phyloP scores from a whole-genome alignment of 2,329 filamentous ascomycete genomes.

The Aspergillus pseudoviridinutans region DNA sequence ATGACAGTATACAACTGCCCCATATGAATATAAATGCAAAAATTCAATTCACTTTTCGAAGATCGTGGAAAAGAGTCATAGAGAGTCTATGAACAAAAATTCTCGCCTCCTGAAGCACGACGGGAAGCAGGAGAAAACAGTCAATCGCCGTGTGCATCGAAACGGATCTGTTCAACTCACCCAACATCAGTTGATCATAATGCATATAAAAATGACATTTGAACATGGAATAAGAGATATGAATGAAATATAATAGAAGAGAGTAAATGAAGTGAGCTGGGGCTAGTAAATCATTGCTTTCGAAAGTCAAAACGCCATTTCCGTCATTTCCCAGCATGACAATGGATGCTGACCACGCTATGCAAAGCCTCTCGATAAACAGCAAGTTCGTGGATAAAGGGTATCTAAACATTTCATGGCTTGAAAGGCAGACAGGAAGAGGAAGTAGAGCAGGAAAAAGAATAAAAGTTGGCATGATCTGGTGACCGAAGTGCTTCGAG shows the following conservation, averaged over 20 bases:
- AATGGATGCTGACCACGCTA: slow-evolving; percentile 37
- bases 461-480: slow-evolving; percentile 3
- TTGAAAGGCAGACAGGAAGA: slow-evolving; percentile 11
- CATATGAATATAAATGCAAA: background rate
- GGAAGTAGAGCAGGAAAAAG: slow-evolving; percentile 4
- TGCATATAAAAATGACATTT: background rate
- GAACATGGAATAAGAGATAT: background rate
- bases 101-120: background rate
- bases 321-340: slow-evolving; percentile 32
- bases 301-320: slow-evolving; percentile 31
- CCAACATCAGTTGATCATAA: background rate
- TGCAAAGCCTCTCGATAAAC: slow-evolving; percentile 32
- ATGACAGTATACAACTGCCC: background rate
- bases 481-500: background rate
- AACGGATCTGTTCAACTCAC: background rate
- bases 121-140: background rate
- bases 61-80: background rate
- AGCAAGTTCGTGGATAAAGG: slow-evolving; percentile 29
- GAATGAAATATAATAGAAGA: slow-evolving; percentile 1
- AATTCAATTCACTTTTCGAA: background rate
- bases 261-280: slow-evolving; percentile 7
- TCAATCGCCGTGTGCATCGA: background rate
- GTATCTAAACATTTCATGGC: slow-evolving; percentile 32
- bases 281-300: slow-evolving; percentile 14
- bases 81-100: background rate